Conservation (phyloP, 2,329 filamentous ascomycete genomes). For the Aspergillus sojae region DNA sequence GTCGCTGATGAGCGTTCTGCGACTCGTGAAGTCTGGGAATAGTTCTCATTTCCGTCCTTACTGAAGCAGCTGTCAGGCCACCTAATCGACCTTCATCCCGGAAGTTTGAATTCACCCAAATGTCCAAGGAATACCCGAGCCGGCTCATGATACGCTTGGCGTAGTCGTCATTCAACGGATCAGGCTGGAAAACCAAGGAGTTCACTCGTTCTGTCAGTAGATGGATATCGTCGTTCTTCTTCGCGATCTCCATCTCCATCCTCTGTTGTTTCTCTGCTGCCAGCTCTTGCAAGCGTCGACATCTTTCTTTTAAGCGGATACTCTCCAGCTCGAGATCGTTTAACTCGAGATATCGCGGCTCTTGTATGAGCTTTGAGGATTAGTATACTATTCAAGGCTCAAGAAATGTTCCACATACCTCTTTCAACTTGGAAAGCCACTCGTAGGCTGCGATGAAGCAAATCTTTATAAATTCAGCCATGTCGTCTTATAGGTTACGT, state of each 20-base stretch:
- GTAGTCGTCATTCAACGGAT: constrained; percentile 19
- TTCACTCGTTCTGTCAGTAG: constrained; percentile 8
- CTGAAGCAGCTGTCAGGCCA: background rate
- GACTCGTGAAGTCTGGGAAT: background rate
- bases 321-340: too few species aligned
- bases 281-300: background rate
- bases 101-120: constrained; percentile 21
- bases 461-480: too few species aligned
- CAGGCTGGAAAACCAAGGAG: background rate
- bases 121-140: constrained; percentile 15
- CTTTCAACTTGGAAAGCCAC: too few species aligned
- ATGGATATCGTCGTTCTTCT: constrained; percentile 14
- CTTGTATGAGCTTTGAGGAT: too few species aligned
- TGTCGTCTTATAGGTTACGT: too few species aligned
- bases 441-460: too few species aligned
- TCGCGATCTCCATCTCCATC: background rate
- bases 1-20: background rate
- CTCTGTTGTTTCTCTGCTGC: background rate
- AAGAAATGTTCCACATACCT: too few species aligned
- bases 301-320: background rate
- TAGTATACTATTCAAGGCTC: too few species aligned
- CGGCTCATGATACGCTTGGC: constrained; percentile 9
- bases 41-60: constrained; percentile 1
- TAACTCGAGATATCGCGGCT: too few species aligned
- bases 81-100: background rate